Conservation (phyloP, 176 grass and related monocot genomes). For the Oryza coarctata region DNA sequence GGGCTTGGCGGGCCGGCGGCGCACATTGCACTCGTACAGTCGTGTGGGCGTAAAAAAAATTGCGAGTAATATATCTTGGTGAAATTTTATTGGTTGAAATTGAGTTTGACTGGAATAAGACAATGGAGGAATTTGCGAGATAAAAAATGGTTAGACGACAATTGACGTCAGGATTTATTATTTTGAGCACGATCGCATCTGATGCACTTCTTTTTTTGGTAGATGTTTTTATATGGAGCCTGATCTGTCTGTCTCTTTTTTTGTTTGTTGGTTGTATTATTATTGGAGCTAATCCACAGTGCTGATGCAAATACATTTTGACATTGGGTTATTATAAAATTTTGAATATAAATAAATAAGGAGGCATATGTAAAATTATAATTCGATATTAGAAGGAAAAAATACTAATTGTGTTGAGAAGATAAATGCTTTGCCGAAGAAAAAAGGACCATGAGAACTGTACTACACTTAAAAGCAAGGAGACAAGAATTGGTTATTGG, state of each 20-base stretch:
- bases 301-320: not conserved
- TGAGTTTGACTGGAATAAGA: slow-evolving; percentile 1
- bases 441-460: not conserved
- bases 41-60: not conserved
- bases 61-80: not conserved
- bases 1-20: slow-evolving; percentile 37
- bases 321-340: no score
- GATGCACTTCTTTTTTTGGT: not conserved
- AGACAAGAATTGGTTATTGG: not conserved
- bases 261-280: not conserved
- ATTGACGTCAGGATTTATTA: not conserved
- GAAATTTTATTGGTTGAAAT: not conserved
- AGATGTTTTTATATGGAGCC: not conserved
- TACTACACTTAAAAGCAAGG: not conserved
- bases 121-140: not conserved
- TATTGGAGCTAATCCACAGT: not conserved
- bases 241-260: not conserved
- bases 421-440: not conserved
- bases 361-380: not conserved
- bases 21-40: not conserved
- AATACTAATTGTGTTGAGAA: not conserved
- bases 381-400: not conserved
- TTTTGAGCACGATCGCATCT: slow-evolving; percentile 1
- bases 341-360: no score
- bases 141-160: slow-evolving; percentile 15